phyloP scores from a whole-genome alignment of 306 rosid genomes.

The Casuarina glauca region DNA sequence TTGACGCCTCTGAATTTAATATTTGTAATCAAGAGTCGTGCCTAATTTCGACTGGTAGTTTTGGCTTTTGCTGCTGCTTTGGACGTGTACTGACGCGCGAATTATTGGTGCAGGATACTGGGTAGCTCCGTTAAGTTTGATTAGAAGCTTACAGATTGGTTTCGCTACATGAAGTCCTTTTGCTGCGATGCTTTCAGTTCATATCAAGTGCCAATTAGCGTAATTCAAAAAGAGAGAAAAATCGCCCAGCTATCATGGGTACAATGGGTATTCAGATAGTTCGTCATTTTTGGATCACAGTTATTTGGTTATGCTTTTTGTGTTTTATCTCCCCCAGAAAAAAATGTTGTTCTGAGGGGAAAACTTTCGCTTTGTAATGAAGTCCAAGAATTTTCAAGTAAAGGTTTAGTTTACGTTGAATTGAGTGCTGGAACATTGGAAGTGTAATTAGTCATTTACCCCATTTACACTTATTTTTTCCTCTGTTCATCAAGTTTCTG shows the following conservation, averaged over 20 bases:
- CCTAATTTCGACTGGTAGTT: not conserved
- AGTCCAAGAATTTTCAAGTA: too few species aligned
- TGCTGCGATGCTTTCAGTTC: slow-evolving; percentile 27
- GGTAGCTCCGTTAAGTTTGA: slow-evolving; percentile 37
- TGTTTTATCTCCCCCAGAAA: slow-evolving; percentile 2
- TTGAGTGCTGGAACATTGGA: too few species aligned
- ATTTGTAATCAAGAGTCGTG: not conserved
- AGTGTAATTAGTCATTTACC: too few species aligned
- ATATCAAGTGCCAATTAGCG: slow-evolving; percentile 32
- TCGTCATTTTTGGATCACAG: slow-evolving; percentile 17
- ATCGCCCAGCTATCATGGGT: slow-evolving; percentile 11
- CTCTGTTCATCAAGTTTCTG: too few species aligned
- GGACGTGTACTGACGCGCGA: slow-evolving; percentile 13
- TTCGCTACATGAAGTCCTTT: slow-evolving; percentile 20
- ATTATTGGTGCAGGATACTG: slow-evolving; percentile 36
- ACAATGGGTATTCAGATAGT: not conserved
- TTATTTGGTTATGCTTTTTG: slow-evolving; percentile 30
- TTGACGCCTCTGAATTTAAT: not conserved
- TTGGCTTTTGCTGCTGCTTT: slow-evolving; percentile 24
- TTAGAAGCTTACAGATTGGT: slow-evolving; percentile 42
- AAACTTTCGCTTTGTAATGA: too few species aligned
- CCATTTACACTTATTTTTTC: too few species aligned
- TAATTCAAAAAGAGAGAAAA: not conserved
- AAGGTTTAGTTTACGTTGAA: too few species aligned
- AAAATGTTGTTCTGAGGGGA: too few species aligned